Evolutionary conservation across 352 stramenopile species (phyloP).

Genomic region (Lagenidium giganteum): DNA sequence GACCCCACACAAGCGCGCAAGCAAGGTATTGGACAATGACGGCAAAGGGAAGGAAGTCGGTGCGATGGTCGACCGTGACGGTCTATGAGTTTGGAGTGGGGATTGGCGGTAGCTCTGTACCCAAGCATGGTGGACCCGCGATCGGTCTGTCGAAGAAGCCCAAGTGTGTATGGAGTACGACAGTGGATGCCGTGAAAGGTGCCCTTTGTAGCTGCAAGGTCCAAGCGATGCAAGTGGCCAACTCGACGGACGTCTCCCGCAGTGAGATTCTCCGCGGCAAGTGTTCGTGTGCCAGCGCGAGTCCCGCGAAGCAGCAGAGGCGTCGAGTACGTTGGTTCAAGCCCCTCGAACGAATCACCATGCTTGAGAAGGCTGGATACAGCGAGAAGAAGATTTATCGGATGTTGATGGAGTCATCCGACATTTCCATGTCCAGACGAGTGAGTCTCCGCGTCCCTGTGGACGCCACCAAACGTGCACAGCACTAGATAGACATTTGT

Average conservation of each 20-base stretch:
- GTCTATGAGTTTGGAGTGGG: slow-evolving; percentile 52
- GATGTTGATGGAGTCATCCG: slow-evolving; percentile 23
- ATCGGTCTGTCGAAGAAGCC: slow-evolving; percentile 32
- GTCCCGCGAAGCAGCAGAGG: not conserved
- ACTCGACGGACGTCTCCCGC: slow-evolving; percentile 6
- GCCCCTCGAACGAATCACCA: slow-evolving; percentile 18
- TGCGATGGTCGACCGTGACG: slow-evolving; percentile 49
- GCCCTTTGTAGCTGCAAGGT: slow-evolving; percentile 1
- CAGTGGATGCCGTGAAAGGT: slow-evolving; percentile 21
- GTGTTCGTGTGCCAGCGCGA: slow-evolving; percentile 1
- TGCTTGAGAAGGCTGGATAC: slow-evolving; percentile 20
- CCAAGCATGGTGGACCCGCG: slow-evolving; percentile 34
- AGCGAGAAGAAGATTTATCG: slow-evolving; percentile 27
- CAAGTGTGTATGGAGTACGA: slow-evolving; percentile 26
- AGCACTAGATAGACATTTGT: too few relatives aligned
- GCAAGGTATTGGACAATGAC: not conserved
- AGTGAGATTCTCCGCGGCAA: slow-evolving; percentile 3
- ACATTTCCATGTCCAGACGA: slow-evolving; percentile 18
- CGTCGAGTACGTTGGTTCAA: slow-evolving; percentile 21
- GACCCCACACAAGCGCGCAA: slow-evolving; percentile 13
- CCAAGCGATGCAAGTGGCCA: not conserved
- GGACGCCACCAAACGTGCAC: slow-evolving; percentile 2
- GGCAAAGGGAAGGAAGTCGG: slow-evolving; percentile 17
- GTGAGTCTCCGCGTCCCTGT: slow-evolving; percentile 9
- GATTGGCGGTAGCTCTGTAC: slow-evolving; percentile 35